Evolutionary conservation across 805 yeast species (phyloP).

Genomic region (Naumovozyma baii): DNA sequence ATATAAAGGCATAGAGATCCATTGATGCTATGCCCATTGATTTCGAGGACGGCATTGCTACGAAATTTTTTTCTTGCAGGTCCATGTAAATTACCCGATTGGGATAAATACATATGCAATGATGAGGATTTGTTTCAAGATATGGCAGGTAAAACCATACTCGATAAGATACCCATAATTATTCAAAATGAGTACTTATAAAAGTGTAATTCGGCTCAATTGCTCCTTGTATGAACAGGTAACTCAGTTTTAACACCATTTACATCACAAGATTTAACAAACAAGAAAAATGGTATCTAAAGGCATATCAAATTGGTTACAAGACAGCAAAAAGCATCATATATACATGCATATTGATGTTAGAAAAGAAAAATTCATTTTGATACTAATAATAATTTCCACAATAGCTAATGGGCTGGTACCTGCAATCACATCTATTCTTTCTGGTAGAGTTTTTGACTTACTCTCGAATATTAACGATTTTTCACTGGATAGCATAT

Average conservation of each 20-base stretch:
- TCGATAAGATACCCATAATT: no score
- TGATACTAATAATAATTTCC: constrained; percentile 28
- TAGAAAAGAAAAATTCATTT: constrained; percentile 17
- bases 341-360: constrained; percentile 18
- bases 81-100: constrained; percentile 6
- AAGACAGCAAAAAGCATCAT: constrained; percentile 1
- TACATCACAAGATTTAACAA: no score
- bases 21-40: no score
- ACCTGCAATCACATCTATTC: constrained; percentile 51
- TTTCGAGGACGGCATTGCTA: no score
- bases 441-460: constrained; percentile 58
- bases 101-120: constrained; percentile 7
- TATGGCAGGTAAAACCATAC: no score
- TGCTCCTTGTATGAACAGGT: no score
- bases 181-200: no score
- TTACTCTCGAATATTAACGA: constrained; percentile 24
- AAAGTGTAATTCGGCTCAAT: no score
- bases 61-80: no score
- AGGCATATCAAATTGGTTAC: background rate
- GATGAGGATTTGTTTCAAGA: no score
- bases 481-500: constrained; percentile 35
- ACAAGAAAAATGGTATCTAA: background rate
- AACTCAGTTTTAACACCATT: no score
- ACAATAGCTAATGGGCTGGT: constrained; percentile 45
- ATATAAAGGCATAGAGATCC: no score